Evolutionary conservation across 768 basidiomycete genomes (phyloP).

Genomic region (Jaapia argillacea): DNA sequence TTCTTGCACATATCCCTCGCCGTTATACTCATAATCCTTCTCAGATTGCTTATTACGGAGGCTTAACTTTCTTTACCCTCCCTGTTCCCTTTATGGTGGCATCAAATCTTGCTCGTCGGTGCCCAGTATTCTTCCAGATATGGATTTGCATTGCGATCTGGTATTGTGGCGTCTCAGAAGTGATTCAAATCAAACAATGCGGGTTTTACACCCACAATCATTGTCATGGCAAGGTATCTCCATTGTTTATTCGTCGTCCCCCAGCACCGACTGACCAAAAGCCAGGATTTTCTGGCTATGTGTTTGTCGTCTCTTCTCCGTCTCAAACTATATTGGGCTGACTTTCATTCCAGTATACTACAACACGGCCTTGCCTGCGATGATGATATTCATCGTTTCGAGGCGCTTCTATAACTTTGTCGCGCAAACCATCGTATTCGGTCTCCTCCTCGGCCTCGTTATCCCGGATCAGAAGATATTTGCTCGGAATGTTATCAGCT

Average conservation of each 20-base stretch:
- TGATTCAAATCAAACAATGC: slow-evolving; percentile 7
- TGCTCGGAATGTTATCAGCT: slow-evolving; percentile 14
- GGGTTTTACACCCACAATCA: slow-evolving; percentile 6
- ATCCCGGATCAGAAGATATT: slow-evolving; percentile 15
- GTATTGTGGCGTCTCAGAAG: slow-evolving; percentile 11
- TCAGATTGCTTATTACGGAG: slow-evolving; percentile 22
- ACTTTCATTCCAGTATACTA: slow-evolving; percentile 18
- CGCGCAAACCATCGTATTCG: slow-evolving; percentile 10
- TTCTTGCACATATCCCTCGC: too few relatives aligned
- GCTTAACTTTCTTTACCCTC: slow-evolving; percentile 1
- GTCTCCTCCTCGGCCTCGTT: slow-evolving; percentile 12
- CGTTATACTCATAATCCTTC: slow-evolving; percentile 11
- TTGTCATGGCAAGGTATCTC: slow-evolving; percentile 13
- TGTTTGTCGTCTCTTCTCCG: too few relatives aligned
- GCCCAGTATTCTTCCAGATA: slow-evolving; percentile 18
- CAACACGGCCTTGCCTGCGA: slow-evolving; percentile 13
- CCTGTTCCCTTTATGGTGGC: background rate
- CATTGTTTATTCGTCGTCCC: too few relatives aligned
- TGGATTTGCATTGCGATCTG: slow-evolving; percentile 16
- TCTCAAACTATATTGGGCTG: too few relatives aligned
- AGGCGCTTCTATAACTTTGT: slow-evolving; percentile 15
- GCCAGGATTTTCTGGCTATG: too few relatives aligned
- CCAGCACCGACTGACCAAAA: too few relatives aligned
- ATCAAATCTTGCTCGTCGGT: slow-evolving; percentile 1
- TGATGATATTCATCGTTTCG: slow-evolving; percentile 16